Evolutionary conservation across 495 filamentous ascomycete species (phyloP).

Genomic region (Penicillium pancosmium): DNA sequence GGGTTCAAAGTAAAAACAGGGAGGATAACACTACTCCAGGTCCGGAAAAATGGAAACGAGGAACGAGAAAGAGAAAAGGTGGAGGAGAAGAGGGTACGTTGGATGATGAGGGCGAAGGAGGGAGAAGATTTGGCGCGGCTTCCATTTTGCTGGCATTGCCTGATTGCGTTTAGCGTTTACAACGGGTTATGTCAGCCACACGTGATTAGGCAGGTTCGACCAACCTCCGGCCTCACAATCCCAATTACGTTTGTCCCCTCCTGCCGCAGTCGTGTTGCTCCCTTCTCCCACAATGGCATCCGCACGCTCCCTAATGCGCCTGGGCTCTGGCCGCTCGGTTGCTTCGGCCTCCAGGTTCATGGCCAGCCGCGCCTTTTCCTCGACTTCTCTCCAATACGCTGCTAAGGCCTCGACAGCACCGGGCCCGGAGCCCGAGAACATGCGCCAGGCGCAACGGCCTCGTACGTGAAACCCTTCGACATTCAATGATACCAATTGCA

Average conservation of each 20-base stretch:
- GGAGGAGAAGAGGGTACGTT: conserved; percentile 18
- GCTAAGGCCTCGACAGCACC: conserved; percentile 52
- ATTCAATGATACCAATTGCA: conserved; percentile 10
- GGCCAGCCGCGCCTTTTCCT: conserved; percentile 56
- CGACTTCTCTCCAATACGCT: conserved; percentile 57
- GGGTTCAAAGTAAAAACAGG: conserved; percentile 24
- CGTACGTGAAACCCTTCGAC: conserved; percentile 46
- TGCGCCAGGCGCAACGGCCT: conserved; percentile 65
- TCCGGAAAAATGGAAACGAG: conserved; percentile 14
- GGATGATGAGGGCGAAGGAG: conserved; percentile 30
- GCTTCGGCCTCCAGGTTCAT: conserved; percentile 60
- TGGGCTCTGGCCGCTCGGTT: conserved; percentile 64
- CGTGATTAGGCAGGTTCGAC: conserved; percentile 31
- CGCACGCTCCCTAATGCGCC: conserved; percentile 66
- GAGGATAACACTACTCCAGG: conserved; percentile 21
- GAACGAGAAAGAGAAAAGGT: conserved; percentile 19
- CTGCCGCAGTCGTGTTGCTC: conserved; percentile 32
- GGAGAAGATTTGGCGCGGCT: conserved; percentile 41
- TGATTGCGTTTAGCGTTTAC: conserved; percentile 21
- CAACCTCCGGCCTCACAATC: conserved; percentile 39
- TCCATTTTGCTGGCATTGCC: conserved; percentile 46
- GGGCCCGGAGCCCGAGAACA: conserved; percentile 58
- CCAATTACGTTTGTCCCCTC: conserved; percentile 33
- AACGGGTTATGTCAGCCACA: conserved; percentile 31
- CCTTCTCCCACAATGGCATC: conserved; percentile 43